These are phyloP conservation scores for Apophysomyces variabilis DNA, from an alignment of 371 early-diverging fungal species.

Conservation along the genomic window DNA sequence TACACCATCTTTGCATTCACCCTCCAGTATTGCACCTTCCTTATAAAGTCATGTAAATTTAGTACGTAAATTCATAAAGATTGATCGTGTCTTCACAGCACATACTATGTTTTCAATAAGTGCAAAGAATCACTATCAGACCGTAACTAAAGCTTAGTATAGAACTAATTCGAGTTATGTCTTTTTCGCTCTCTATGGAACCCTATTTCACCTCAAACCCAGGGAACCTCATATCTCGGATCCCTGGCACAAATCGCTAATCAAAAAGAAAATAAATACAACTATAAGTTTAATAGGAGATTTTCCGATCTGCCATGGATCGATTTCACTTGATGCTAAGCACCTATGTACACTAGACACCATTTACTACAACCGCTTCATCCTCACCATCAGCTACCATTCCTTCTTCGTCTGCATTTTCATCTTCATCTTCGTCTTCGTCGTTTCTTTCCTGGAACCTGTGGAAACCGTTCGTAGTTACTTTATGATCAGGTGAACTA, in stretches of 20 bases:
- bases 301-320: too few relatives aligned
- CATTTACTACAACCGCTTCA: constrained; percentile 11
- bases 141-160: too few relatives aligned
- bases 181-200: too few relatives aligned
- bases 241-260: too few relatives aligned
- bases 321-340: too few relatives aligned
- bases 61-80: neutral
- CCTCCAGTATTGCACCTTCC: constrained; percentile 5
- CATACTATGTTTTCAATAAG: too few relatives aligned
- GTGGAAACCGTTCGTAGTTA: constrained; percentile 14
- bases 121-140: too few relatives aligned
- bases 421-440: constrained; percentile 19
- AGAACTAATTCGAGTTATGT: too few relatives aligned
- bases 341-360: neutral
- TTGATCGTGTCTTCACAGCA: too few relatives aligned
- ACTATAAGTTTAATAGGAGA: too few relatives aligned
- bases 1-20: neutral
- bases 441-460: constrained; percentile 30
- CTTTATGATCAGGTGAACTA: constrained; percentile 17
- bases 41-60: neutral
- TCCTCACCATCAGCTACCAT: constrained; percentile 29
- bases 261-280: neutral
- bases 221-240: too few relatives aligned
- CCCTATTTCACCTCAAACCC: too few relatives aligned
- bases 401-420: constrained; percentile 29